Base-by-base conservation (phyloP, 768 basidiomycete genomes). In the Arthromyces matolae region DNA sequence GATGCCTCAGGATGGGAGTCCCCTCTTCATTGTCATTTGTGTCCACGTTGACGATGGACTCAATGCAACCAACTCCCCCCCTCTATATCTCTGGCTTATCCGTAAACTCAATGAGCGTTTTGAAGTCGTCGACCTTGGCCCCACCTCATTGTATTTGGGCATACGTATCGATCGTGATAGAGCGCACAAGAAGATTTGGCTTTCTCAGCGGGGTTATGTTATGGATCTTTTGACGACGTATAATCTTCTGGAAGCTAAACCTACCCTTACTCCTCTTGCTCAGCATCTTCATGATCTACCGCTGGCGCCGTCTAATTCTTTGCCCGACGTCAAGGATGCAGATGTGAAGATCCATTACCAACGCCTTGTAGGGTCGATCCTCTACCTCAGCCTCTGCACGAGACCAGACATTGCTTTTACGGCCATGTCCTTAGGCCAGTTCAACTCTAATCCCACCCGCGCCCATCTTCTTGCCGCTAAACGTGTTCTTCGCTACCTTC, bases 341-440 rank as follows among this genome's bases (percentile, higher is more conserved):
- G 53, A 61, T 2, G 18, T 63, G 14, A 54, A 13, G 16, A 32
- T 35, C 0, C 42, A 52, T 1, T 67, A 55, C 32, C 52, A 57
- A 31, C 18, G 41, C 0, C 41, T 69, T 0, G 55, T 67, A 0
- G 64, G 63, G 3, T 60, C 42, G 1, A 28, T 69, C 0, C 62
- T 61, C 5, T 70, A 67, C 43, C 47, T 68, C 0, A 53, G 67
- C 2, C 43, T 68, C 2, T 59, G 57, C 6, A 69, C 70, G 1
- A 54, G 61, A 0, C 70, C 71, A 0, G 68, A 77, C 33, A 57
- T 75, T 9, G 53, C 66, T 0, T 67, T 54, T 36, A 54, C 64
- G 4, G 66, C 70, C 8, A 51, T 57, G 25, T 18, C 42, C 0
- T 62, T 75, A 1, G 55, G 66, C 0, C 64, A 65, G 22, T 70